A percentile compares a stretch with the other conserved stretches of the same genome.
phyloP scores from a whole-genome alignment of 345 rosid species.

The Lumnitzera littorea region DNA sequence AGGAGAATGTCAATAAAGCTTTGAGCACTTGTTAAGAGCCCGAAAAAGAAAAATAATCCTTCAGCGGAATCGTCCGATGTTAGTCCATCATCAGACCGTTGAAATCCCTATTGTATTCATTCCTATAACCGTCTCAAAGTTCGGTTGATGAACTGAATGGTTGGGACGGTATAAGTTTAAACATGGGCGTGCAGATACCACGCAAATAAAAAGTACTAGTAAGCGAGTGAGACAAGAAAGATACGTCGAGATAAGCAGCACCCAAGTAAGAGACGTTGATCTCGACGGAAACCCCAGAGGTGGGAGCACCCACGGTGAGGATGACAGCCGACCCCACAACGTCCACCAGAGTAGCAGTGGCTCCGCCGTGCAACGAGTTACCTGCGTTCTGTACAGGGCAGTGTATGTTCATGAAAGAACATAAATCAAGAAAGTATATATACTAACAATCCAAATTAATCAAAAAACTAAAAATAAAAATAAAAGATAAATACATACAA shows the following conservation, averaged over 20 bases:
- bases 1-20: no score
- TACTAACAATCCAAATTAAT: background rate
- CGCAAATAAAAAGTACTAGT: no score
- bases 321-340: conserved; percentile 76
- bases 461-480: background rate
- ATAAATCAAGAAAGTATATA: background rate
- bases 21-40: no score
- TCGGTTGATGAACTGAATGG: no score
- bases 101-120: no score
- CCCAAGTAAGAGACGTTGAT: conserved; percentile 84
- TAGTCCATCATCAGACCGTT: no score
- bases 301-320: conserved; percentile 37
- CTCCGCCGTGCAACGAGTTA: conserved; percentile 94
- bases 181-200: no score
- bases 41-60: no score
- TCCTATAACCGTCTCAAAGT: no score
- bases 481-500: conserved; percentile 27
- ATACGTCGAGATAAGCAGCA: conserved; percentile 67
- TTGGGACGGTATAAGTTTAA: no score
- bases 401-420: no score
- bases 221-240: background rate
- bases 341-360: conserved; percentile 83
- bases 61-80: no score
- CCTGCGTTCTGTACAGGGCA: conserved; percentile 51
- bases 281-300: conserved; percentile 72